Conservation (phyloP, 2,329 filamentous ascomycete species). For the Nannizziopsis arthrosporioides region DNA sequence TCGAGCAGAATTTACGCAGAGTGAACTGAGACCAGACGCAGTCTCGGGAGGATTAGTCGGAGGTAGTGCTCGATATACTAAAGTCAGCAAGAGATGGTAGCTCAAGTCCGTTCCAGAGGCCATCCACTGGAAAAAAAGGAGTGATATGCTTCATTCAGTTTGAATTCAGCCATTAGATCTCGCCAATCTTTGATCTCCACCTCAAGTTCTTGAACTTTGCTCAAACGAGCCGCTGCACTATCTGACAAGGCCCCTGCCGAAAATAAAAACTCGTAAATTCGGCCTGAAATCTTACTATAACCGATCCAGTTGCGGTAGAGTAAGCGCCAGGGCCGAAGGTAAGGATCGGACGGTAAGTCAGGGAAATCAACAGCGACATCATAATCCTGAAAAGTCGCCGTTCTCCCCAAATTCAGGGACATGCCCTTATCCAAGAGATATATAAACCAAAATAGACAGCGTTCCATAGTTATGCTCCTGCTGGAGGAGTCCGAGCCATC, state of each 20-base stretch:
- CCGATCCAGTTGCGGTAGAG: conserved; percentile 46
- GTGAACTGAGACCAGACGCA: conserved; percentile 24
- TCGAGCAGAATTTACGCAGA: conserved; percentile 30
- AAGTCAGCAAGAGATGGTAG: conserved; percentile 27
- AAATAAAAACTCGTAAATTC: conserved; percentile 50
- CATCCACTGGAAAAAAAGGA: conserved; percentile 20
- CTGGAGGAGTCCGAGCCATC: conserved; percentile 15
- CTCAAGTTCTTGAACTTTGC: conserved; percentile 23
- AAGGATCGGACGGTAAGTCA: conserved; percentile 17
- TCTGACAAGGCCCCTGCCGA: conserved; percentile 24
- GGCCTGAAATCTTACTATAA: conserved; percentile 46
- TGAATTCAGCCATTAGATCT: conserved; percentile 8
- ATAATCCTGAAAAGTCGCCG: conserved; percentile 48
- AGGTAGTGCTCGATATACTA: conserved; percentile 34
- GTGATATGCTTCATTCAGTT: conserved; percentile 15
- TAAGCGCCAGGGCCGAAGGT: conserved; percentile 30
- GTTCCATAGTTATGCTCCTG: conserved; percentile 22
- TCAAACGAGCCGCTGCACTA: conserved; percentile 19
- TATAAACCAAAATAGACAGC: conserved; percentile 44
- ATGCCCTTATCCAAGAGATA: conserved; percentile 51
- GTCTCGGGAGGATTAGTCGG: conserved; percentile 19
- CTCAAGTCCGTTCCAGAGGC: conserved; percentile 26
- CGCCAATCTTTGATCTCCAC: conserved; percentile 19
- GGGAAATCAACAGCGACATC: conserved; percentile 44
- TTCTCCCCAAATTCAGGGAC: conserved; percentile 48